Base-by-base conservation (phyloP, 1,284 basidiomycete species). In the Ceratobasidium sp. region DNA sequence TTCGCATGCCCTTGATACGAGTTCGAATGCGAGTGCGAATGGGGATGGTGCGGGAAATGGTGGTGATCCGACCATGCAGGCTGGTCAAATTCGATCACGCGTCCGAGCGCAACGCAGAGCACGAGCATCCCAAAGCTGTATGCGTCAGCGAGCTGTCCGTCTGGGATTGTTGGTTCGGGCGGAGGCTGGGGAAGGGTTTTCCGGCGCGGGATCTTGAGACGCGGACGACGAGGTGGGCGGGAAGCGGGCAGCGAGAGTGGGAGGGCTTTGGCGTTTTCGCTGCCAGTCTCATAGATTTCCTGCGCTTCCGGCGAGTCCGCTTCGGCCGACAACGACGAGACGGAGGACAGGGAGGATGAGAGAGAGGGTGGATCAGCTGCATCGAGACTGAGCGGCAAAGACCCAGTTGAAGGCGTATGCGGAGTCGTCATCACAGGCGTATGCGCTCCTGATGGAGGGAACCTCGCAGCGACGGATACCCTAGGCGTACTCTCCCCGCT, bases 91-190 rank as follows among this genome's bases (percentile, higher is more conserved):
- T 69, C 54, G 66, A 69, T 58, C 9, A 69, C 66, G 6, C 66
- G 38, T 13, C 66, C 66, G 18, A 69, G 66, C 26, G 93, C 92
- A 59, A 94, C 81, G 78, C 91, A 91, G 9, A 92, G 86, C 54
- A 93, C 83, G 74, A 93, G 86, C 85, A 94, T 90, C 74, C 92
- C 92, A 79, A 94, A 93, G 79, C 89, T 89, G 79, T 93, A 94
- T 72, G 92, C 92, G 78, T 94, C 91, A 4, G 91, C 91, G n/a
- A 94, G 84, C 32, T 69, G 66, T 8, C 66, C 54, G 32, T 69
- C 54, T 26, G 66, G 66, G 32, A 69, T 69, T 26, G 41, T 69
- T 7, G 30, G 66, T 47, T 69, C 66, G 52, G 54, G 52, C 8
- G 66, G 66, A 9, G 66, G 66, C 6, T 50, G 35, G 23, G 66